Conservation (phyloP, 352 stramenopile genomes). For the Pythium phragmitis region DNA sequence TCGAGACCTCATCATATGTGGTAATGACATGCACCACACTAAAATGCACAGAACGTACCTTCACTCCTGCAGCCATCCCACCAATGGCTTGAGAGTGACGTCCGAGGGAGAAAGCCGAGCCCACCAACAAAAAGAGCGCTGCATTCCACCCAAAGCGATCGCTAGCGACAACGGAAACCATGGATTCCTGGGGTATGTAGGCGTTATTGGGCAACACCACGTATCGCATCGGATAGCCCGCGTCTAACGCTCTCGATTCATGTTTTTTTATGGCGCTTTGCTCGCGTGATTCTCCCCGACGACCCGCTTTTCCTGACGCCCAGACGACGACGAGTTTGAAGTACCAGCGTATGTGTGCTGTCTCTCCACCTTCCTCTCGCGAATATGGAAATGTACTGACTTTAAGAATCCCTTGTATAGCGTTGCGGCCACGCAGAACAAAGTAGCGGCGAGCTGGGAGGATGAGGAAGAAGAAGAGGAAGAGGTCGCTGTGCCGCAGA, state of each 20-base stretch:
- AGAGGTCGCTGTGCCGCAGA: conserved; percentile 23
- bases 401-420: conserved; percentile 1
- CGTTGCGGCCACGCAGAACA: conserved; percentile 39
- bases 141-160: not conserved
- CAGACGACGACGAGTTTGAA: conserved; percentile 87
- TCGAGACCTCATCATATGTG: not conserved
- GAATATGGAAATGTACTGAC: not conserved
- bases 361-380: not conserved
- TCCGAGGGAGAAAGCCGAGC: conserved; percentile 6
- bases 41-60: not conserved
- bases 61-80: conserved; percentile 9
- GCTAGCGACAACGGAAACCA: conserved; percentile 26
- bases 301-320: not conserved
- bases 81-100: conserved; percentile 30
- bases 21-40: not conserved
- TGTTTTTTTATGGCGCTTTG: not conserved
- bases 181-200: conserved; percentile 79
- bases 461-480: conserved; percentile 78
- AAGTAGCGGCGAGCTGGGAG: conserved; percentile 65
- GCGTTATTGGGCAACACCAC: not conserved
- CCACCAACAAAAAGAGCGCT: not conserved
- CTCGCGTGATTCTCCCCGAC: not conserved
- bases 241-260: conserved; percentile 9
- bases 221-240: not conserved
- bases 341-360: conserved; percentile 44